Evolutionary conservation across 208 protist genomes (phyloP).

Genomic region (Trypanosoma lewisi): DNA sequence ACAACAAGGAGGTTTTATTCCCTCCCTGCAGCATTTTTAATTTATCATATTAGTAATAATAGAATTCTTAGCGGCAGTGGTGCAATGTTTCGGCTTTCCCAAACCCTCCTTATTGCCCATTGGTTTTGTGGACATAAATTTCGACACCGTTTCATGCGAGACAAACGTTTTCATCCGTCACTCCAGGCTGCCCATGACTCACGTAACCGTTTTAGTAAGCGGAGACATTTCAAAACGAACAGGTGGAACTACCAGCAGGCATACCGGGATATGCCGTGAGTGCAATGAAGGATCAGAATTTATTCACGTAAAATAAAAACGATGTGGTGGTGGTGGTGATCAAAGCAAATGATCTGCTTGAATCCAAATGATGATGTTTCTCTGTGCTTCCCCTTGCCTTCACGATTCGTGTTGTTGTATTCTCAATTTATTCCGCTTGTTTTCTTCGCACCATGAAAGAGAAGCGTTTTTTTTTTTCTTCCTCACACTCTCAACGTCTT

Average conservation of each 20-base stretch:
- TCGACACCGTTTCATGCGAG: slow-evolving; percentile 84
- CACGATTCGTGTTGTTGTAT: too few species aligned
- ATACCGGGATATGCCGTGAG: slow-evolving; percentile 89
- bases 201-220: slow-evolving; percentile 82
- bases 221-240: slow-evolving; percentile 87
- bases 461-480: too few species aligned
- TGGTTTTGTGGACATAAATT: slow-evolving; percentile 89
- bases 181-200: slow-evolving; percentile 64
- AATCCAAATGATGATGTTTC: too few species aligned
- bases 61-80: background rate
- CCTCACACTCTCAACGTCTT: too few species aligned
- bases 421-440: too few species aligned
- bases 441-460: too few species aligned
- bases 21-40: too few species aligned
- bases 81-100: slow-evolving; percentile 45
- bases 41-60: background rate
- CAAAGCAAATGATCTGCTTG: too few species aligned
- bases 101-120: slow-evolving; percentile 62
- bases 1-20: too few species aligned
- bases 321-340: too few species aligned
- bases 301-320: background rate
- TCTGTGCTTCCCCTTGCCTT: too few species aligned
- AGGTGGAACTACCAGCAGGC: slow-evolving; percentile 91
- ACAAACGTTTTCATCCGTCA: slow-evolving; percentile 88
- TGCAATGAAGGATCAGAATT: background rate